Conservation (phyloP, 306 rosid species). For the Calophaca sinica region DNA sequence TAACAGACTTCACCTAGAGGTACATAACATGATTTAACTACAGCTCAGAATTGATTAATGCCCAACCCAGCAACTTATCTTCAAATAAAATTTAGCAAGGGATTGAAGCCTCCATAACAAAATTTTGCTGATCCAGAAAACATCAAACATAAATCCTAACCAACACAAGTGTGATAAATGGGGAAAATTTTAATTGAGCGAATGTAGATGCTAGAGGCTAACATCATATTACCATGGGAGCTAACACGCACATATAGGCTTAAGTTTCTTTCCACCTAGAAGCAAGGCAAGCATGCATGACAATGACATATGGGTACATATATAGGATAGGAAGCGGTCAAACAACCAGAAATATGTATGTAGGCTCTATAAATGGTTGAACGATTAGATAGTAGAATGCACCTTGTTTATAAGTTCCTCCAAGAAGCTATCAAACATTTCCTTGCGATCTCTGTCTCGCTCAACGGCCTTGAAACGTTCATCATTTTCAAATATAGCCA, state of each 20-base stretch:
- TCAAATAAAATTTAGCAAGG: constrained; percentile 5
- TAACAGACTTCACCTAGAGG: constrained; percentile 9
- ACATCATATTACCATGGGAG: constrained; percentile 8
- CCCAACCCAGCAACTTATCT: constrained; percentile 22
- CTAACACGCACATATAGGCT: constrained; percentile 28
- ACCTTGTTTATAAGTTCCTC: constrained; percentile 81
- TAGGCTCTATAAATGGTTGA: constrained; percentile 27
- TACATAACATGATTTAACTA: too few relatives aligned
- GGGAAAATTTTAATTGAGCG: too few relatives aligned
- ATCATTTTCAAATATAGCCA: constrained; percentile 76
- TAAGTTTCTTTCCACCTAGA: constrained; percentile 23
- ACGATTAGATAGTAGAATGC: constrained; percentile 39
- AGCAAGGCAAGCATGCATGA: constrained; percentile 32
- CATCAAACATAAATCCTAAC: constrained; percentile 17
- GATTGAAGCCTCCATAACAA: constrained; percentile 28
- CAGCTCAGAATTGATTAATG: constrained; percentile 14
- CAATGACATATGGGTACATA: constrained; percentile 14
- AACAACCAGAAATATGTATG: constrained; percentile 30
- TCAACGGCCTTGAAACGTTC: constrained; percentile 89
- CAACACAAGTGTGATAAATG: too few relatives aligned
- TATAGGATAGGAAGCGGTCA: constrained; percentile 23
- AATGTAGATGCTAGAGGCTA: constrained; percentile 24
- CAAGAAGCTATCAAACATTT: constrained; percentile 74
- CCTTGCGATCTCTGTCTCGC: constrained; percentile 89
- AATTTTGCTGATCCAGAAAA: constrained; percentile 17